Evolutionary conservation across 768 basidiomycete species (phyloP).

Genomic region (Pleurotus ostreatus): DNA sequence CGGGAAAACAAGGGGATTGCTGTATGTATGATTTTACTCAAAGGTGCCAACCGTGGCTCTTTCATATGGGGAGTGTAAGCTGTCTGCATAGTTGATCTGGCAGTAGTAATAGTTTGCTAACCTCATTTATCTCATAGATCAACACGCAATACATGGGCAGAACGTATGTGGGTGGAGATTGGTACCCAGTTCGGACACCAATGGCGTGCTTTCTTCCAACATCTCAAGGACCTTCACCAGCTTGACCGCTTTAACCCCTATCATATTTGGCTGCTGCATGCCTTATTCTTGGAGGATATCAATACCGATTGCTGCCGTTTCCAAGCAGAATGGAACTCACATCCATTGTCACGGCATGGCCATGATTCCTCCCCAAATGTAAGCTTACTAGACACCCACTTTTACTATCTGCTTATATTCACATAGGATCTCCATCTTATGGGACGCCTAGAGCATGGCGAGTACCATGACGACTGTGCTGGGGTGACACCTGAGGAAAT

Average conservation of each 20-base stretch:
- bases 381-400: background rate
- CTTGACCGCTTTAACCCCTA: slow-evolving; percentile 18
- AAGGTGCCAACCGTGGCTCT: slow-evolving; percentile 23
- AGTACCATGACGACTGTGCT: slow-evolving; percentile 1
- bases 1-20: slow-evolving; percentile 30
- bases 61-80: slow-evolving; percentile 28
- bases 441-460: slow-evolving; percentile 1
- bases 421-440: slow-evolving; percentile 10
- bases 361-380: slow-evolving; percentile 10
- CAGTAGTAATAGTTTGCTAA: too few species aligned
- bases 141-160: slow-evolving; percentile 30
- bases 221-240: slow-evolving; percentile 24
- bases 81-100: too few species aligned
- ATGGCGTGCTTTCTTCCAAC: slow-evolving; percentile 34
- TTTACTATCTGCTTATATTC: background rate
- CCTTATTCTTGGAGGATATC: slow-evolving; percentile 24
- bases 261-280: slow-evolving; percentile 38
- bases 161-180: slow-evolving; percentile 37
- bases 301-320: slow-evolving; percentile 24
- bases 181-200: slow-evolving; percentile 25
- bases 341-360: slow-evolving; percentile 18
- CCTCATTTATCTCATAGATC: slow-evolving; percentile 15
- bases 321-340: slow-evolving; percentile 26
- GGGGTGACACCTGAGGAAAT: too few species aligned
- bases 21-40: slow-evolving; percentile 27